Evolutionary conservation across 2,329 filamentous ascomycete species (phyloP), one percentile per base, ranked within the genome.

Genomic region (Aspergillus proliferans): DNA sequence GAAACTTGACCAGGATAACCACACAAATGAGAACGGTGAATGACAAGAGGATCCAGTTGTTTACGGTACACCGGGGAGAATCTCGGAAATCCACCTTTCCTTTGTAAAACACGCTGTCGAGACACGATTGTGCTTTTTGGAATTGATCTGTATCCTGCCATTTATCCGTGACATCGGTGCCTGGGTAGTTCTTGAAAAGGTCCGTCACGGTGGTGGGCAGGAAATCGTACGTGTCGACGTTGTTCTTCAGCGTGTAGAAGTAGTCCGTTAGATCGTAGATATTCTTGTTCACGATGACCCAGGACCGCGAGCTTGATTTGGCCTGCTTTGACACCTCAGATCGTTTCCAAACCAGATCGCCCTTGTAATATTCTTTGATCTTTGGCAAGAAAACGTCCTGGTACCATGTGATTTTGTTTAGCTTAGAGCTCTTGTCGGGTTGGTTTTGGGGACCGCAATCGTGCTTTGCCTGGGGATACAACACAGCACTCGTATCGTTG

Each of bases 251-350:
- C 0, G 90, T 95, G 63, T 89, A 77, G 70, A 91, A 92, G 71
- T 98, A 98, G 66, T 97, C 82, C 0, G 88, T 95, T 47, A 98
- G 71, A 65, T 98, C 94, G 65, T 93, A 97, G 18, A 98, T 77
- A 46, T 79, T 80, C 47, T 84, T 76, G 26, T 88, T 76, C 52
- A 95, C 82, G 47, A 87, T 85, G 54, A 88, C 85, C 90, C 93
- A 97, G 63, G 81, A 79, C 58, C 87, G 85, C 47, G 82, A 77
- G 14, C 84, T 71, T 30, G 86, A 71, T 24, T 81, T 65, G 18
- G 90, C 93, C 54, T 94, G 77, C 0, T 69, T 72, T 50, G 79
- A 71, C 52, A 98, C 74, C 1, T 73, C 75, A 1, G 70, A 67
- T 42, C 71, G 76, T 39, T 83, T 79, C 74, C 80, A 87, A 1